Evolutionary conservation across 208 protist species (phyloP).

Genomic region (Leishmania turanica): DNA sequence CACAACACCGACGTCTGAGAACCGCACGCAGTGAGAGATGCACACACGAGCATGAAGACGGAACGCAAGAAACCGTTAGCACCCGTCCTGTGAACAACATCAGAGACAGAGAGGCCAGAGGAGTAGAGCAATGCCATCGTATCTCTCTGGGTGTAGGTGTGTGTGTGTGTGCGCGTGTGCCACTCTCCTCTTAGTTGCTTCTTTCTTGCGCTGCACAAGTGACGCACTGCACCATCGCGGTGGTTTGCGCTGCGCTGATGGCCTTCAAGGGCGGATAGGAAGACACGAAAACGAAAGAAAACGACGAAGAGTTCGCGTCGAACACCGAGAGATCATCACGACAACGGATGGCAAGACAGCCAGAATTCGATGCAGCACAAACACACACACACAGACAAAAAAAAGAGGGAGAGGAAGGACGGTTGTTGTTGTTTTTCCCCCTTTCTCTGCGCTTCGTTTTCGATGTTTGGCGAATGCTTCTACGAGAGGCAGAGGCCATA

Average conservation of each 20-base stretch:
- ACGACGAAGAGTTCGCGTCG: not conserved
- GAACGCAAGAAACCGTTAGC: no score
- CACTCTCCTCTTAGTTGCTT: not conserved
- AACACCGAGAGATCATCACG: not conserved
- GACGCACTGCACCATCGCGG: not conserved
- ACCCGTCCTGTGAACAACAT: not conserved
- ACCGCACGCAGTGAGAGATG: not conserved
- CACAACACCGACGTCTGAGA: not conserved
- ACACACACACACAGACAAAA: no score
- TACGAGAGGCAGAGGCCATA: no score
- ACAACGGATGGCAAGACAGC: not conserved
- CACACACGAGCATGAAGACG: not conserved
- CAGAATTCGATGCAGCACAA: no score
- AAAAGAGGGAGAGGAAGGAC: not conserved
- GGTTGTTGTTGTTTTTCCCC: not conserved
- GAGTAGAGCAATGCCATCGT: not conserved
- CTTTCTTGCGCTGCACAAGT: not conserved
- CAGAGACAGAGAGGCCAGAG: not conserved
- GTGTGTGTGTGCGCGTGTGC: not conserved
- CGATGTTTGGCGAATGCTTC: no score
- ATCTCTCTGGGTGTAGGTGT: not conserved
- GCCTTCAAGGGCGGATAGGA: not conserved
- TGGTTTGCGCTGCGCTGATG: not conserved
- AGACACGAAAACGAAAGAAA: not conserved
- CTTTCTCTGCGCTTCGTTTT: no score